These are phyloP conservation scores for Sarocladiaceae sp. DNA, from an alignment of 2,329 filamentous ascomycete species.

Conservation along the genomic window DNA sequence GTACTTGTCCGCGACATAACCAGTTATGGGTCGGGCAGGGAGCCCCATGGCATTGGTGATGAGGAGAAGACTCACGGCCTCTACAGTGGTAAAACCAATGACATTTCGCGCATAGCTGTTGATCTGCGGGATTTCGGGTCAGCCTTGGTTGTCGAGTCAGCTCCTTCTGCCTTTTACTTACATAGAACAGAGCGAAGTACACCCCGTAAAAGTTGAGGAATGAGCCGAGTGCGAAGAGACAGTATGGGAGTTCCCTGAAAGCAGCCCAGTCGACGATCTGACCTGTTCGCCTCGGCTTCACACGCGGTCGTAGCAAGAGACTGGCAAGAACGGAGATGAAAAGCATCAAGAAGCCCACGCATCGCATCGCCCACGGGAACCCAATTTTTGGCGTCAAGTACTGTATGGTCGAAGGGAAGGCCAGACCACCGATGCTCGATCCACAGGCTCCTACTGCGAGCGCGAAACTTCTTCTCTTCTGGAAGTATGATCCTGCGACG, in stretches of 20 bases:
- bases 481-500: conserved; percentile 60
- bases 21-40: conserved; percentile 47
- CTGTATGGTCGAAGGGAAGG: conserved; percentile 54
- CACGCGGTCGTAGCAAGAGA: conserved; percentile 36
- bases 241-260: conserved; percentile 52
- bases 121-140: conserved; percentile 27
- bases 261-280: conserved; percentile 52
- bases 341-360: conserved; percentile 59
- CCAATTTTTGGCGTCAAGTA: conserved; percentile 53
- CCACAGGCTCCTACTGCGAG: conserved; percentile 58
- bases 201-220: conserved; percentile 40
- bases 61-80: conserved; percentile 51
- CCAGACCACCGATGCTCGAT: conserved; percentile 50
- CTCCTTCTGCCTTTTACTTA: conserved; percentile 30
- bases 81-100: conserved; percentile 40
- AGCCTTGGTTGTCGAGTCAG: too few species aligned
- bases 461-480: conserved; percentile 49
- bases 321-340: conserved; percentile 35
- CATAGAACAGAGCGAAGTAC: conserved; percentile 38
- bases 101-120: conserved; percentile 39
- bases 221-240: conserved; percentile 43
- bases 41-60: conserved; percentile 55
- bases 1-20: conserved; percentile 46
- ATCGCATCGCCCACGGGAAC: conserved; percentile 60
- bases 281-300: conserved; percentile 45